A percentile compares a stretch with the other conserved stretches of the same genome.
These are phyloP conservation scores for Termitomyces sp. DNA, from an alignment of 768 basidiomycete species.

Conservation along the genomic window DNA sequence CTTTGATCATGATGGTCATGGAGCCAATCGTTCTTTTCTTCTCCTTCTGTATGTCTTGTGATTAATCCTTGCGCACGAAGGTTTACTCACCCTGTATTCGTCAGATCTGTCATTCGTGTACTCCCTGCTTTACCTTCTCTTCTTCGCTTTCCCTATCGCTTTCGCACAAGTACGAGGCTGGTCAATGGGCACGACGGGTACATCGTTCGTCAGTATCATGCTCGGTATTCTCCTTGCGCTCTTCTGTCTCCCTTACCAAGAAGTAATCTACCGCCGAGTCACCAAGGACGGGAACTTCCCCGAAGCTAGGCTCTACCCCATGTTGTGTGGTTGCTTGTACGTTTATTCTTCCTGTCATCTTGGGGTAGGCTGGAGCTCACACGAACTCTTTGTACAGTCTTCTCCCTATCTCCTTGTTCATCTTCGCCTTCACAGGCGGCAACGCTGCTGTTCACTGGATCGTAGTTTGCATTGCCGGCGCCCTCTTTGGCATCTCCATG, in stretches of 20 bases:
- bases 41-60: constrained; percentile 6
- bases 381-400: constrained; percentile 11
- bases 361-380: not conserved
- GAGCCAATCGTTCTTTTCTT: constrained; percentile 13
- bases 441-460: constrained; percentile 34
- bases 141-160: constrained; percentile 40
- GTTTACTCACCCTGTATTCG: not conserved
- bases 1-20: constrained; percentile 9
- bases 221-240: constrained; percentile 29
- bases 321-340: constrained; percentile 34
- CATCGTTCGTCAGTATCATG: constrained; percentile 41
- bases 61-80: not conserved
- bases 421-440: constrained; percentile 39
- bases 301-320: constrained; percentile 31
- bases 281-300: constrained; percentile 33
- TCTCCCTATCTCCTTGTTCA: constrained; percentile 34
- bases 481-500: constrained; percentile 35
- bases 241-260: constrained; percentile 32
- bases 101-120: constrained; percentile 41
- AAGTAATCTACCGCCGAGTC: constrained; percentile 24
- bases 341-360: constrained; percentile 6
- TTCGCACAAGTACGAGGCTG: constrained; percentile 33
- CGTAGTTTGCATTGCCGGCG: constrained; percentile 28
- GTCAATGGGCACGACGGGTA: constrained; percentile 32
- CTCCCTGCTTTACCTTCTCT: constrained; percentile 35